Evolutionary conservation across 2,329 filamentous ascomycete genomes (phyloP).

Genomic region (Fusarium sarcochroum): DNA sequence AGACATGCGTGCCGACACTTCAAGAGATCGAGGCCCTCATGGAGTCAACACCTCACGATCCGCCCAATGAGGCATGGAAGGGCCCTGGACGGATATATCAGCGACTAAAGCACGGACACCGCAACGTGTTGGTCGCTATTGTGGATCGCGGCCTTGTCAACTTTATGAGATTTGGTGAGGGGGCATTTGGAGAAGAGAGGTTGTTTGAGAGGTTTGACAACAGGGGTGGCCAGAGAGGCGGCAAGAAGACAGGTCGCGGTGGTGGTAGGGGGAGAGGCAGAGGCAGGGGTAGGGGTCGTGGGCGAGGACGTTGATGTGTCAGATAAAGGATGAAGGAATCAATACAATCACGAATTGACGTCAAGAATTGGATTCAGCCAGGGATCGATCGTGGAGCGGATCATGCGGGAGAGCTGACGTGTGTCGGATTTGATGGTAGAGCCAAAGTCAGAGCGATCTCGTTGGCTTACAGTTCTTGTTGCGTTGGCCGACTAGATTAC

Average conservation of each 20-base stretch:
- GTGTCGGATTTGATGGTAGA: conserved; percentile 4
- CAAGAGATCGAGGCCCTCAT: conserved; percentile 80
- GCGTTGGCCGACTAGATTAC: not conserved
- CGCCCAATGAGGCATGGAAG: conserved; percentile 60
- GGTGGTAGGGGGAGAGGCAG: conserved; percentile 51
- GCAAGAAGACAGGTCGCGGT: conserved; percentile 60
- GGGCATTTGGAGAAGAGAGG: conserved; percentile 81
- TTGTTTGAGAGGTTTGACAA: conserved; percentile 73
- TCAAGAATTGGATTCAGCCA: not conserved
- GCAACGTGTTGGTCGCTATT: conserved; percentile 87
- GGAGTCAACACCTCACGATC: conserved; percentile 78
- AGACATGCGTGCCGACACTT: conserved; percentile 79
- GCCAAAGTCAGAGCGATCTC: not conserved
- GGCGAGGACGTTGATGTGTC: conserved; percentile 43
- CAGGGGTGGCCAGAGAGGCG: conserved; percentile 56
- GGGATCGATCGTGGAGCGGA: conserved; percentile 3
- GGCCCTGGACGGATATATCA: conserved; percentile 74
- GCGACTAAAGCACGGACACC: conserved; percentile 85
- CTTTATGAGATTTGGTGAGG: conserved; percentile 85
- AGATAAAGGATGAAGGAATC: conserved; percentile 26
- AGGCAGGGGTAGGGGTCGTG: conserved; percentile 47
- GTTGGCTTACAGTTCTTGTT: conserved; percentile 7
- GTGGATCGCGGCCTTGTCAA: conserved; percentile 93
- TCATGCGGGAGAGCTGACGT: conserved; percentile 20
- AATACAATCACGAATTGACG: conserved; percentile 26